A percentile compares a stretch with the other conserved stretches of the same genome.
Conservation (phyloP, 1,284 basidiomycete species). For the Ganoderma lucidum region DNA sequence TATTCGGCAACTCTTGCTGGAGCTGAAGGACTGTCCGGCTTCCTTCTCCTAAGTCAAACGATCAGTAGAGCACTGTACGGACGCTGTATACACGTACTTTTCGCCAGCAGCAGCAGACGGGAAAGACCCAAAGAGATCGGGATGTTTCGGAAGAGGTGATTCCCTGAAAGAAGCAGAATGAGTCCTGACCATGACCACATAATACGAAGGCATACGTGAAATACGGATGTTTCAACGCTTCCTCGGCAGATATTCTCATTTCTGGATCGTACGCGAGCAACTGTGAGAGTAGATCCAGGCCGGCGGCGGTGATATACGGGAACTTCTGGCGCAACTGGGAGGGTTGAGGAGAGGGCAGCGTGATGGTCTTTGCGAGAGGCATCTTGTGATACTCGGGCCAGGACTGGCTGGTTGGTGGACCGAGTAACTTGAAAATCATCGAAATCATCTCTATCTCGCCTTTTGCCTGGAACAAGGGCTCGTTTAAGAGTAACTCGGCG, state of each 20-base stretch:
- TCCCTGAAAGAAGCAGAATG: slow-evolving; percentile 62
- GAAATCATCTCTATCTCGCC: slow-evolving; percentile 93
- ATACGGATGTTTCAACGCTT: slow-evolving; percentile 91
- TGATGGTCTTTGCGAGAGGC: slow-evolving; percentile 83
- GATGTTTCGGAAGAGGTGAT: slow-evolving; percentile 94
- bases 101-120: slow-evolving; percentile 98
- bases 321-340: slow-evolving; percentile 81
- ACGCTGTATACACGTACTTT: slow-evolving; percentile 63
- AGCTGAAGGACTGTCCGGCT: slow-evolving; percentile 80
- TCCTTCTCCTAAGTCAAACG: slow-evolving; percentile 62
- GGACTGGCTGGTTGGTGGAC: slow-evolving; percentile 82
- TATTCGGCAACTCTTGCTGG: slow-evolving; percentile 72
- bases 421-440: slow-evolving; percentile 94
- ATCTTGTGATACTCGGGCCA: slow-evolving; percentile 89
- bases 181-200: not conserved
- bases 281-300: slow-evolving; percentile 85
- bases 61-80: slow-evolving; percentile 6
- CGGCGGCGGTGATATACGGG: slow-evolving; percentile 82
- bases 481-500: slow-evolving; percentile 92
- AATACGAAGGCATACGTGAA: slow-evolving; percentile 71
- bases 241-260: slow-evolving; percentile 84
- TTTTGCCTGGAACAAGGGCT: slow-evolving; percentile 96
- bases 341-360: slow-evolving; percentile 80
- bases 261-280: slow-evolving; percentile 92
- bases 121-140: slow-evolving; percentile 97